Evolutionary conservation across 2,329 filamentous ascomycete genomes (phyloP), one percentile per base, ranked within the genome.

Genomic region (Trichoderma brevicompactum): DNA sequence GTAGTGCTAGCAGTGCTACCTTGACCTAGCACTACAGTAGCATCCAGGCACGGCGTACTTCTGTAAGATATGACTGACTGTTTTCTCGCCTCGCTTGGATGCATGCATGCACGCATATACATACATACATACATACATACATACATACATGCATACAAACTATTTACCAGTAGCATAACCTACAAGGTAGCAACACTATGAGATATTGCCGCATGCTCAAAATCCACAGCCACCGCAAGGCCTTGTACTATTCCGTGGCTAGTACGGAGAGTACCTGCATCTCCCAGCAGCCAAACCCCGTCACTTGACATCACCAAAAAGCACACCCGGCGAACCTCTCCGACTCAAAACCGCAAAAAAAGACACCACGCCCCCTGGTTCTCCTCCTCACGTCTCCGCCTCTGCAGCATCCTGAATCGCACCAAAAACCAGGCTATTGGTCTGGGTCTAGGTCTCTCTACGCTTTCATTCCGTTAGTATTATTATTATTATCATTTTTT

Each of bases 251-350:
- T 38, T 28, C 23, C 23, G 23, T 28, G 23, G 23, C 23, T 28
- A 28, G 23, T 28, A 28, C 23, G 23, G 23, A 28, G 23, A 28
- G 23, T 28, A 28, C 23, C 23, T 28, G 23, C 23, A 28, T 28
- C 23, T 28, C 23, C 23, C 23, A 23, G 36, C 52, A 55, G 28
- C 40, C 41, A 36, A 60, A n/a, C 9, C 34, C 46, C 36, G 56
- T 60, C 56, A 60, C 56, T 60, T 60, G 56, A 60, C 56, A 60
- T 56, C 23, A 56, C 10, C 10, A 49, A 19, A 32, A 13, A n/a
- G n/a, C n/a, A n/a, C 46, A 49, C 19, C 23, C 23, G 23, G 23
- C 23, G 23, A 28, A 28, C 23, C 23, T 28, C 40, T 15, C 40
- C 40, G 40, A 41, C 40, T 12, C 40, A 10, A 15, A n/a, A n/a